These are phyloP conservation scores for Alternaria longipes DNA, from an alignment of 2,329 filamentous ascomycete species.

Conservation along the genomic window DNA sequence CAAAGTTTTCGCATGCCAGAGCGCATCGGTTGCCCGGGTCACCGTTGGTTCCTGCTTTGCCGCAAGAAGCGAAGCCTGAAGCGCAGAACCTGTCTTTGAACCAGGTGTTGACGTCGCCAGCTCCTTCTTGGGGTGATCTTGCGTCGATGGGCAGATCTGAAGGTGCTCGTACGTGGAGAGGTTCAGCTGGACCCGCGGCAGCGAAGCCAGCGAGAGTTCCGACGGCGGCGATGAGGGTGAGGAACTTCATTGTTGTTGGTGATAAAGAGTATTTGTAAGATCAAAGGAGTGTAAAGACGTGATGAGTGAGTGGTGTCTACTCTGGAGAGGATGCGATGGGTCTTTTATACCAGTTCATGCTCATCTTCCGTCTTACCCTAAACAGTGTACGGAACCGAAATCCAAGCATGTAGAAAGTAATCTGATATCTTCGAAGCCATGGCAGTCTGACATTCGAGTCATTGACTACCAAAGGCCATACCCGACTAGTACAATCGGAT, in stretches of 20 bases:
- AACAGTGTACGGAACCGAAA: accelerated
- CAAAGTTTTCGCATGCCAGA: not conserved
- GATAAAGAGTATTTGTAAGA: not conserved
- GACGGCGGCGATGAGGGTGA: not conserved
- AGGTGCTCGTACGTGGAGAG: not conserved
- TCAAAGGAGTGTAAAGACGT: not conserved
- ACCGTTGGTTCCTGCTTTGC: not conserved
- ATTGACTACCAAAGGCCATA: not conserved
- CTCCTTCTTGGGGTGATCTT: not conserved
- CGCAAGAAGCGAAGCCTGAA: not conserved
- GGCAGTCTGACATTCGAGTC: not conserved
- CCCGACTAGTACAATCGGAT: not conserved
- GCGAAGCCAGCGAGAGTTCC: not conserved
- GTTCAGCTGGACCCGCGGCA: not conserved
- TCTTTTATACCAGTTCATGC: not conserved
- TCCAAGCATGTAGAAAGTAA: not conserved
- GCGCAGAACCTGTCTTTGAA: slow-evolving; percentile 18
- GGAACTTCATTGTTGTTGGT: not conserved
- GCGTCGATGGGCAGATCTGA: not conserved
- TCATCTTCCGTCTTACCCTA: not conserved
- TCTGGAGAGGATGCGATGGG: not conserved
- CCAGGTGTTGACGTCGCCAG: not conserved
- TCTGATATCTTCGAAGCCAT: not conserved
- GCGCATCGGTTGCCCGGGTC: not conserved
- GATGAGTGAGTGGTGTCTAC: not conserved